phyloP scores from a whole-genome alignment of 2,329 filamentous ascomycete species.

The Penicillium griseofulvum region DNA sequence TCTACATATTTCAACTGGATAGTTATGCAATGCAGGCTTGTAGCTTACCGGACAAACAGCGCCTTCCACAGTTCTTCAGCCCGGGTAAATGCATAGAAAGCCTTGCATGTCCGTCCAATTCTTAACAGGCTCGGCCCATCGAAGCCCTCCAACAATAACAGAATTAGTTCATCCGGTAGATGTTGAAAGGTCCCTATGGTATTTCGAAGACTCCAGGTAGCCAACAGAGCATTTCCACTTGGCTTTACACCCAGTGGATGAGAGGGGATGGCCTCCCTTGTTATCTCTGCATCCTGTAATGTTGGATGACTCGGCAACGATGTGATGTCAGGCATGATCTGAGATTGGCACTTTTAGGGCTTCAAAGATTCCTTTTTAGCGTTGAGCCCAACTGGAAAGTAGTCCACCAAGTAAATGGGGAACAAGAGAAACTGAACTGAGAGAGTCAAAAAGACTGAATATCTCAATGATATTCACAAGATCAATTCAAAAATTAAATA shows the following conservation, averaged over 20 bases:
- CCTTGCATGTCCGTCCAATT: conserved; percentile 77
- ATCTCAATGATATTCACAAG: conserved; percentile 5
- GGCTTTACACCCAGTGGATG: conserved; percentile 87
- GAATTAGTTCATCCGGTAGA: conserved; percentile 78
- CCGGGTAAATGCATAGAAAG: conserved; percentile 78
- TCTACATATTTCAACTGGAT: conserved; percentile 8
- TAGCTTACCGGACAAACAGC: conserved; percentile 77
- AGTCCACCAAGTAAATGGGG: conserved; percentile 15
- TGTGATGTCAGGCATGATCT: conserved; percentile 36
- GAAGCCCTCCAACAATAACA: conserved; percentile 71
- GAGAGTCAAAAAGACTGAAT: conserved; percentile 10
- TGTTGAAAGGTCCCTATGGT: conserved; percentile 63
- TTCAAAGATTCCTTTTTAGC: conserved; percentile 20
- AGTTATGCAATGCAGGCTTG: conserved; percentile 5
- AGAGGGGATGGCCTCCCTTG: conserved; percentile 59
- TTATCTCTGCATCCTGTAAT: conserved; percentile 19
- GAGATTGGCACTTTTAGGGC: conserved; percentile 19
- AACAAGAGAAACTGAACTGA: conserved; percentile 16
- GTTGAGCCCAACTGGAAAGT: conserved; percentile 3
- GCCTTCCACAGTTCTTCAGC: conserved; percentile 88
- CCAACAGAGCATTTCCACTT: conserved; percentile 74
- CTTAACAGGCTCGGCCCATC: conserved; percentile 60
- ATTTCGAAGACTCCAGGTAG: conserved; percentile 63
- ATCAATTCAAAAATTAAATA: neutral
- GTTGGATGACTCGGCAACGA: conserved; percentile 25